A percentile compares a stretch with the other conserved stretches of the same genome.
Conservation (phyloP, 192 early-diverging fungal species). For the Linnemannia hyalina region DNA sequence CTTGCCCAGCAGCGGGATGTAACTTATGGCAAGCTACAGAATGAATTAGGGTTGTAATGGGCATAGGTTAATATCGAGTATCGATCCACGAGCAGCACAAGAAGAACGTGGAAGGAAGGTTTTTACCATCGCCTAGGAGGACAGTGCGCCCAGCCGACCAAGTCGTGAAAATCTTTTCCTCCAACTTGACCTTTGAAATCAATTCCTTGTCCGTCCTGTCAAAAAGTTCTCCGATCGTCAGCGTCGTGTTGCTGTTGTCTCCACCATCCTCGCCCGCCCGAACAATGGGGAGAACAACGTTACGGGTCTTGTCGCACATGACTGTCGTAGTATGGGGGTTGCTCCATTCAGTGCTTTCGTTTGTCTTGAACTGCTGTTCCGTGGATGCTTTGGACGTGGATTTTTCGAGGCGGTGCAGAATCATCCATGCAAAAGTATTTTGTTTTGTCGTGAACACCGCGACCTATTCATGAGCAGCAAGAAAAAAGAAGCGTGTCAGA, state of each 20-base stretch:
- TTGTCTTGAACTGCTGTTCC: too few species aligned
- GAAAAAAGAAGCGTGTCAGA: too few species aligned
- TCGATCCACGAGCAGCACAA: too few species aligned
- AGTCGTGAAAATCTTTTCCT: slow-evolving; percentile 21
- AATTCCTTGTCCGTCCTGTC: not conserved
- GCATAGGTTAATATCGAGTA: too few species aligned
- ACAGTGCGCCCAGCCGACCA: slow-evolving; percentile 18
- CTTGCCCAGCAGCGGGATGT: not conserved
- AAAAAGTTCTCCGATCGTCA: slow-evolving; percentile 12
- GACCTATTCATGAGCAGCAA: too few species aligned
- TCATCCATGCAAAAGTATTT: too few species aligned
- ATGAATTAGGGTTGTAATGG: not conserved
- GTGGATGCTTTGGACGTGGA: too few species aligned
- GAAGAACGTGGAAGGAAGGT: not conserved
- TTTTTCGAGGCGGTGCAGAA: too few species aligned
- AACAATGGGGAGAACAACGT: not conserved
- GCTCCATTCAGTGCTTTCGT: too few species aligned
- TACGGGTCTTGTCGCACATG: too few species aligned
- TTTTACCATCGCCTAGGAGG: slow-evolving; percentile 22
- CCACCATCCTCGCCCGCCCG: not conserved
- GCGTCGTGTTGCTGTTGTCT: not conserved
- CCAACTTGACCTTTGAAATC: not conserved
- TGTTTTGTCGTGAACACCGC: too few species aligned
- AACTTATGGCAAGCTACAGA: slow-evolving; percentile 21
- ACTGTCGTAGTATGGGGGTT: too few species aligned